Conservation (phyloP, 2,329 filamentous ascomycete species). For the Elsinoe necatrix region DNA sequence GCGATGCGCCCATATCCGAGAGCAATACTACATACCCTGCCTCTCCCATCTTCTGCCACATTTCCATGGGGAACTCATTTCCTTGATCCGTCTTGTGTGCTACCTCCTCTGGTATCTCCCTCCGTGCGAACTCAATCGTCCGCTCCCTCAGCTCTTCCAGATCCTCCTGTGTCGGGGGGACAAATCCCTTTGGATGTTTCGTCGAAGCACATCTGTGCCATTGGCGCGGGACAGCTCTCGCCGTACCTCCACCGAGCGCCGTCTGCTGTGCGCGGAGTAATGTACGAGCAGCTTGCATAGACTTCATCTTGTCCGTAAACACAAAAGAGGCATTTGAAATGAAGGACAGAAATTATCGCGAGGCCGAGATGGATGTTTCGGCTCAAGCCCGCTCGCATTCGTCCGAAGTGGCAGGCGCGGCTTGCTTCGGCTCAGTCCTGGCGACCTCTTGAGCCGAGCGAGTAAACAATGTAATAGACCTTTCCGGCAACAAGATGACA, state of each 20-base stretch:
- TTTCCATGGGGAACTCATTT: constrained; percentile 80
- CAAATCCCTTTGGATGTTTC: constrained; percentile 61
- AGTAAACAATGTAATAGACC: constrained; percentile 11
- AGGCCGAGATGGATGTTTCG: constrained; percentile 3
- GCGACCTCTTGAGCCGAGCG: constrained; percentile 13
- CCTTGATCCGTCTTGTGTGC: constrained; percentile 72
- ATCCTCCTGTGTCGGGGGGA: constrained; percentile 61
- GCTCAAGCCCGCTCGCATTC: not conserved
- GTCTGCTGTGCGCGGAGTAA: not conserved
- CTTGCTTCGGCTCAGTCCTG: constrained; percentile 9
- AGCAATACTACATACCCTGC: constrained; percentile 49
- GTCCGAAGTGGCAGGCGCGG: constrained; percentile 7
- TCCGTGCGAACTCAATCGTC: constrained; percentile 76
- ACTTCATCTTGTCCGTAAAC: not conserved
- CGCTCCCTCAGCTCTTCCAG: constrained; percentile 72
- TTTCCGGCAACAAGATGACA: not conserved
- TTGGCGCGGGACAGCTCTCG: constrained; percentile 2
- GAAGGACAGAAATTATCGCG: not conserved
- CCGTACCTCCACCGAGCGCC: not conserved
- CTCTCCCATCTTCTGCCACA: constrained; percentile 91
- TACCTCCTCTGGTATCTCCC: constrained; percentile 77
- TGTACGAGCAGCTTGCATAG: not conserved
- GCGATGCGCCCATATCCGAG: not conserved
- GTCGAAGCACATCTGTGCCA: constrained; percentile 47
- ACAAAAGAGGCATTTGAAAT: not conserved